These are phyloP conservation scores for Orobanche coerulescens DNA, from an alignment of 257 asterid genomes.

Conservation along the genomic window DNA sequence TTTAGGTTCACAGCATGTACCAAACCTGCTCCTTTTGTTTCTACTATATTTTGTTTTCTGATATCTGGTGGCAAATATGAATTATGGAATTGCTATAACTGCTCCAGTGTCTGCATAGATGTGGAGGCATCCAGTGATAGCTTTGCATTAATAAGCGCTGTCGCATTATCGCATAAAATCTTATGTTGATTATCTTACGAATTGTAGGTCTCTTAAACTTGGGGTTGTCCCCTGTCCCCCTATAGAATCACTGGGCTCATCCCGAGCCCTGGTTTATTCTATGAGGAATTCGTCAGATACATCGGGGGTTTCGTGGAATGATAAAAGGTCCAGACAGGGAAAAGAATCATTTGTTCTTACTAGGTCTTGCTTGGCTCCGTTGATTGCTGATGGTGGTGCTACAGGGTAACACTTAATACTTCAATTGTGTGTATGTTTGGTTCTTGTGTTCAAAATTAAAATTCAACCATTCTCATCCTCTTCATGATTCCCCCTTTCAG, in stretches of 20 bases:
- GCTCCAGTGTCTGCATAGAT: constrained; percentile 10
- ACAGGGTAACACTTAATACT: constrained; percentile 48
- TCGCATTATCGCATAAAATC: neutral
- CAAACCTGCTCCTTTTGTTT: neutral
- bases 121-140: constrained; percentile 3
- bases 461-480: constrained; percentile 7
- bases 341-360: constrained; percentile 55
- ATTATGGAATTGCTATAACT: neutral
- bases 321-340: constrained; percentile 63
- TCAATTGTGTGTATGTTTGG: neutral
- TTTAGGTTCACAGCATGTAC: neutral
- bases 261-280: constrained; percentile 38
- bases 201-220: constrained; percentile 68
- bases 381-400: constrained; percentile 59
- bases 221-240: constrained; percentile 54
- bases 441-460: constrained; percentile 4
- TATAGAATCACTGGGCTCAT: constrained; percentile 34
- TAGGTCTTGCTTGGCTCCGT: constrained; percentile 67
- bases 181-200: constrained; percentile 3
- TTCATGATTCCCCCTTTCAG: constrained; percentile 24
- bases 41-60: neutral
- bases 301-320: constrained; percentile 62
- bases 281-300: constrained; percentile 53
- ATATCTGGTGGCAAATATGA: constrained; percentile 2
- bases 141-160: constrained; percentile 11